Base-by-base conservation (phyloP, 805 yeast genomes). In the Kluyveromyces aestuarii region DNA sequence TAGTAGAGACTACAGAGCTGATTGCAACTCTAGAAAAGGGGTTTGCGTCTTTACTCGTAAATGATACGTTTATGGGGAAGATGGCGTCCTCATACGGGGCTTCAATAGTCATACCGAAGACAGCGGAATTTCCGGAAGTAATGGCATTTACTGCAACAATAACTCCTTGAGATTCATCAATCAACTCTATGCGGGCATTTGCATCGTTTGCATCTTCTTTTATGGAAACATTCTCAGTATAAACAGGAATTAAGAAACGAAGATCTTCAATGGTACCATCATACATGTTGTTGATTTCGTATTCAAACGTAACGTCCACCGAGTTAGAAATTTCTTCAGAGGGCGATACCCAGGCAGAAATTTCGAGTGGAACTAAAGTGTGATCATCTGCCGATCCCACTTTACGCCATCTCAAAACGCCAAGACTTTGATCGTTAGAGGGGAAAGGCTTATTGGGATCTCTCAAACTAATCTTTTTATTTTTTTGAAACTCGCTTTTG, bases 391-490 rank as follows among this genome's bases (percentile, higher is more conserved):
- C 73, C 53, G 78, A 76, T 36, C 84, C 86, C 40, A 73, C 75
- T 41, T 82, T 82, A 66, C 88, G 83, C 98, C 96, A 91, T 74
- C 96, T 84, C 59, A 93, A 77, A 30, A 91, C 95, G 54, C 96
- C 95, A 56, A 91, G 76, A 45, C 87, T 80, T 63, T 87, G 91
- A 64, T 89, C 96, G 66, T 90, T 88, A 9, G 89, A 75, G 38
- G 98, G 98, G 79, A 93, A 90, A 36, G 89, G 79, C 62, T 87
- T 87, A 42, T 75, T 62, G 47, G 80, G 72, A 64, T 90, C 95
- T 63, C 86, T 87, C 61, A 90, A 76, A 0, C 84, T 84, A 59
- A 93, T 80, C 40, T 76, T 67, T 50, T 76, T 72, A 14, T 72
- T 66, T 13, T 75, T 63, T 41, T 76, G 73, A 66, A 91, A 93